Percentiles rank a stretch among this genome's conserved stretches.
These are phyloP conservation scores for Chondrus crispus DNA, from an alignment of 23 red algal genomes.

Conservation along the genomic window DNA sequence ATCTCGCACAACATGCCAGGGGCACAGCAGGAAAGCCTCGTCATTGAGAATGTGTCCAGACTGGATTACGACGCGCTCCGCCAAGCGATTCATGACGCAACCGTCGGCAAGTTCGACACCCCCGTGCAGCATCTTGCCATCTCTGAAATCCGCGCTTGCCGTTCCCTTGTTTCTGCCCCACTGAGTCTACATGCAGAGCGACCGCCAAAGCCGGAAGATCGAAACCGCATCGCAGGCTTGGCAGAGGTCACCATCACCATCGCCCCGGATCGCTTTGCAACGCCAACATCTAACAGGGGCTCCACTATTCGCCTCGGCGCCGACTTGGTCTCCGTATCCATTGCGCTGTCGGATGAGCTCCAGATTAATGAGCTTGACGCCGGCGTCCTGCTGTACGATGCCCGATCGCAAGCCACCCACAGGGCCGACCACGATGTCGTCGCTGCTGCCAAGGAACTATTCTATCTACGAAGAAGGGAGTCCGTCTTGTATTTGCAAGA, in stretches of 20 bases:
- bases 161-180: constrained; percentile 22
- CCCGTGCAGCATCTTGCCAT: constrained; percentile 8
- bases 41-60: neutral
- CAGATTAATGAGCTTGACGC: constrained; percentile 58
- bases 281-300: neutral
- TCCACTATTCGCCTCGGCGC: constrained; percentile 23
- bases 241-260: constrained; percentile 25
- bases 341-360: constrained; percentile 59
- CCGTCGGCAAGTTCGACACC: neutral
- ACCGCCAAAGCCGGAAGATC: constrained; percentile 40
- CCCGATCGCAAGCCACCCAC: constrained; percentile 15
- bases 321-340: constrained; percentile 46
- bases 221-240: constrained; percentile 19
- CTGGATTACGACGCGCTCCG: constrained; percentile 24
- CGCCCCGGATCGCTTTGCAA: neutral
- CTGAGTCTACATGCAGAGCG: constrained; percentile 23
- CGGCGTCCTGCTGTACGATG: constrained; percentile 50
- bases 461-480: constrained; percentile 28
- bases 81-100: neutral
- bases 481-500: constrained; percentile 52
- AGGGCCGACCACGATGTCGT: constrained; percentile 59
- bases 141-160: constrained; percentile 33
- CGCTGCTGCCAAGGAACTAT: constrained; percentile 49
- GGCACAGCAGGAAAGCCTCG: constrained; percentile 2
- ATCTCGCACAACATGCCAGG: constrained; percentile 9